Evolutionary conservation across 495 filamentous ascomycete species (phyloP), one percentile per base, ranked within the genome.

Genomic region (Jackrogersella minutella): DNA sequence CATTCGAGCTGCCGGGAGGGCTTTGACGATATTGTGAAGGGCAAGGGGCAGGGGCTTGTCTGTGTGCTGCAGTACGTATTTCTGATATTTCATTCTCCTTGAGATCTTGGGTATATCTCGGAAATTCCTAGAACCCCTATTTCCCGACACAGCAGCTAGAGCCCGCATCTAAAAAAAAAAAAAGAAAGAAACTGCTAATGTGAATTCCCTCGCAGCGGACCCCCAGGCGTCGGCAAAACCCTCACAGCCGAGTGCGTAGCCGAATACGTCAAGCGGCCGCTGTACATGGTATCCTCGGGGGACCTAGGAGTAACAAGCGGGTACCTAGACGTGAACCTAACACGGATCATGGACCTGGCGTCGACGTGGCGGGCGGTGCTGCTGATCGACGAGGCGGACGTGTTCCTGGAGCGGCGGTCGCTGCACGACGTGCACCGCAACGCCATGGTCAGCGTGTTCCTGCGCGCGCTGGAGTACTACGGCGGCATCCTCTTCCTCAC

Each of bases 401-500:
- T 83, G 1, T 81, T 84, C 71, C 70, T 85, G 0, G 76, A 82
- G 66, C 73, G 76, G 14, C 80, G 81, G 19, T 68, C 66, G 6
- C 55, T 71, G 10, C 64, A 76, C 21, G 77, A 83, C 51, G 60
- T 85, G 22, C 68, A 76, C 22, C 74, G 80, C 10, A 86, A 85
- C 65, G 75, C 76, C 17, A 76, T 86, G 49, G 82, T 77, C 13
- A 69, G 43, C 53, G 73, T 77, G 14, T 84, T 84, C 69, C 69
- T 82, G 21, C 37, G 63, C 54, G 56, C 55, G 5, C 55, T 66
- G 14, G 63, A 66, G 33, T 66, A 66, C 46, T 66, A 86, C 83
- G 90, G 92, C 72, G 91, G 91, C 2, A 93, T 94, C 62, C 77
- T 94, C 10, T 94, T 94, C 82, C 77, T 94, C 11, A 95, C 92